Evolutionary conservation across 2,329 filamentous ascomycete species (phyloP).

Genomic region (Talaromyces sp.): DNA sequence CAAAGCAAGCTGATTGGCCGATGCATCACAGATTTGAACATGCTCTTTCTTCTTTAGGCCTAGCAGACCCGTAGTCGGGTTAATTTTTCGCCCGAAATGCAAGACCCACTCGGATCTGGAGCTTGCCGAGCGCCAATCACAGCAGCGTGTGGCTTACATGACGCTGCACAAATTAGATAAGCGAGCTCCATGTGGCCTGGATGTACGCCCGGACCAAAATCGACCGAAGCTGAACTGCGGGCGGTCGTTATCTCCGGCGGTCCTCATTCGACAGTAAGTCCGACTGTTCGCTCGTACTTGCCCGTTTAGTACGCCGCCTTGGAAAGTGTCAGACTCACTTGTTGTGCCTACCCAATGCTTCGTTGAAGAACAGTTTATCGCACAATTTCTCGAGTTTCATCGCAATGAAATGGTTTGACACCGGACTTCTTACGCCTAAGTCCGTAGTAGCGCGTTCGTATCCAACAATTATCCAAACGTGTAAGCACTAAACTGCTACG

Average conservation of each 20-base stretch:
- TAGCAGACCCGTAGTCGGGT: background rate
- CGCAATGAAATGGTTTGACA: too few species aligned
- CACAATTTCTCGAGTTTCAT: too few species aligned
- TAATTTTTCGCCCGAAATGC: background rate
- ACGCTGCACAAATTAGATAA: background rate
- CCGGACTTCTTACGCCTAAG: background rate
- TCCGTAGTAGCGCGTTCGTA: background rate
- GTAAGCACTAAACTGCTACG: too few species aligned
- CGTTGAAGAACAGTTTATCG: too few species aligned
- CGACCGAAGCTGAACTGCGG: background rate
- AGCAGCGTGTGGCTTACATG: background rate
- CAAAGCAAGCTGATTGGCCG: background rate
- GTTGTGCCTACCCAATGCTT: too few species aligned
- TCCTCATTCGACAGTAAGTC: background rate
- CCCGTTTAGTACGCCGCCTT: too few species aligned
- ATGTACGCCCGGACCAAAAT: background rate
- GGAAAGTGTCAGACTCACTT: too few species aligned
- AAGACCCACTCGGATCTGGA: background rate
- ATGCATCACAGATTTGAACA: background rate
- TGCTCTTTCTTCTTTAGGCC: background rate
- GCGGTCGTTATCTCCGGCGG: too few species aligned
- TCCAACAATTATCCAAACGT: background rate
- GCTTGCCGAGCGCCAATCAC: background rate
- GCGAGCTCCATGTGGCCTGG: background rate
- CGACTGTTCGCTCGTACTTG: background rate